A percentile compares a stretch with the other conserved stretches of the same genome.
Evolutionary conservation across 164 flowering plant genomes (phyloP).

Genomic region (Litsea cubeba): DNA sequence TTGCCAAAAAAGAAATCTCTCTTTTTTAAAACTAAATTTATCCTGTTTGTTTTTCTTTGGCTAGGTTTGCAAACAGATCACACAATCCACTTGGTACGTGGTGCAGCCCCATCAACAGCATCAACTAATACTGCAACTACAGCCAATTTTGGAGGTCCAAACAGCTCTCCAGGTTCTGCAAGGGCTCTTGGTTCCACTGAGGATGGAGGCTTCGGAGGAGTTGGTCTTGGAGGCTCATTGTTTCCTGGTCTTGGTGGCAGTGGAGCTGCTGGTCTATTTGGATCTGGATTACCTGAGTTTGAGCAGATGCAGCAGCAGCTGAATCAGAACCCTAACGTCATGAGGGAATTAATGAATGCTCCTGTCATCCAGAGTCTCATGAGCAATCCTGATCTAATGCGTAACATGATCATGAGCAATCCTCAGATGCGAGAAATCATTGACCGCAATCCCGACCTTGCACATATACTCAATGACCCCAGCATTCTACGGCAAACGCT

Average conservation of each 20-base stretch:
- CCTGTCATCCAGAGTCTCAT: conserved; percentile 79
- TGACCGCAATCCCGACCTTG: conserved; percentile 92
- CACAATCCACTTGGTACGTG: conserved; percentile 81
- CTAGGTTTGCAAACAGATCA: conserved; percentile 80
- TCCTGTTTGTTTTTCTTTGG: not conserved
- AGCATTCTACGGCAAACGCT: conserved; percentile 78
- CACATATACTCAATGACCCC: conserved; percentile 85
- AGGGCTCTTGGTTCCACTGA: conserved; percentile 34
- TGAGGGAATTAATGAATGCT: conserved; percentile 89
- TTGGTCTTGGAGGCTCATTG: conserved; percentile 48
- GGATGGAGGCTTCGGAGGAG: conserved; percentile 45
- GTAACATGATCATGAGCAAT: conserved; percentile 75
- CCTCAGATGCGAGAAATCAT: conserved; percentile 95
- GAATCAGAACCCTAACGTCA: conserved; percentile 83
- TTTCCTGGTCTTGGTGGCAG: conserved; percentile 65
- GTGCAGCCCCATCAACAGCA: conserved; percentile 49
- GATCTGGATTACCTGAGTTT: conserved; percentile 78
- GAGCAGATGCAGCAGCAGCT: conserved; percentile 83
- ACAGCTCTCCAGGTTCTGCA: conserved; percentile 22
- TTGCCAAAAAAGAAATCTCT: too few species aligned
- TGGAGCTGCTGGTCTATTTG: conserved; percentile 55
- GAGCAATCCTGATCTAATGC: conserved; percentile 91
- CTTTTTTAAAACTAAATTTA: too few species aligned
- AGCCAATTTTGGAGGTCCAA: conserved; percentile 33
- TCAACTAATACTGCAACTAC: conserved; percentile 34